Base-by-base conservation (phyloP, 2,329 filamentous ascomycete genomes). In the Fusarium austroafricanum region DNA sequence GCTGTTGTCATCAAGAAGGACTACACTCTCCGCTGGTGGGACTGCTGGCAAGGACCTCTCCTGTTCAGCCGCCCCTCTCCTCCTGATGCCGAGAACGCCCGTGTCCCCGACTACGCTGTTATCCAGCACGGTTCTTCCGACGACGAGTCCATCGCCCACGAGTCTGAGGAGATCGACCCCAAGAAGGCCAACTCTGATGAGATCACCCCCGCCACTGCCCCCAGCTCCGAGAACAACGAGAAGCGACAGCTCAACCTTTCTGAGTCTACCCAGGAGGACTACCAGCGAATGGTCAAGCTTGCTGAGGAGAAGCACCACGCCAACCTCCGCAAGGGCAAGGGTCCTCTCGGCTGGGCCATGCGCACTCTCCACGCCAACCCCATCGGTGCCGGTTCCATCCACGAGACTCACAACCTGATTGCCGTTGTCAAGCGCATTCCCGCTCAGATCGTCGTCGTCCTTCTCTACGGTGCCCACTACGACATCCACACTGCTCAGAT, bases 321-420 rank as follows among this genome's bases (percentile, higher is more conserved):
- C 21, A 87, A 87, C 71, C 88, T 95, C 54, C 80, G 86, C 57
- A 81, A 86, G 77, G 84, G 83, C 59, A 80, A 81, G 3, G 90
- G 92, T 26, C 91, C 90, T 50, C 83, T 95, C n/a, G 92, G 89
- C 72, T 94, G 92, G 92, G 92, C 90, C 37, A 92, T 95, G 90
- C 90, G 92, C 71, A 87, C 84, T 50, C 88, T 94, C 20, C 90
- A 88, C 75, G 83, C 91, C 73, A 92, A 94, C 82, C 90, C 88
- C 46, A 86, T 93, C 80, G 90, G 90, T 18, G 77, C 88, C 18
- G 92, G 92, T 52, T 84, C 89, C 73, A 85, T 94, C 67, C 93
- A 95, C 80, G 92, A 95, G 80, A 72, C 84, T 20, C 82, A 89
- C 79, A 95, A 95, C 84, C 80, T 94, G 65, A 85, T 84, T 75